Evolutionary conservation across 2,329 filamentous ascomycete genomes (phyloP).

Genomic region (Penicillium palitans): DNA sequence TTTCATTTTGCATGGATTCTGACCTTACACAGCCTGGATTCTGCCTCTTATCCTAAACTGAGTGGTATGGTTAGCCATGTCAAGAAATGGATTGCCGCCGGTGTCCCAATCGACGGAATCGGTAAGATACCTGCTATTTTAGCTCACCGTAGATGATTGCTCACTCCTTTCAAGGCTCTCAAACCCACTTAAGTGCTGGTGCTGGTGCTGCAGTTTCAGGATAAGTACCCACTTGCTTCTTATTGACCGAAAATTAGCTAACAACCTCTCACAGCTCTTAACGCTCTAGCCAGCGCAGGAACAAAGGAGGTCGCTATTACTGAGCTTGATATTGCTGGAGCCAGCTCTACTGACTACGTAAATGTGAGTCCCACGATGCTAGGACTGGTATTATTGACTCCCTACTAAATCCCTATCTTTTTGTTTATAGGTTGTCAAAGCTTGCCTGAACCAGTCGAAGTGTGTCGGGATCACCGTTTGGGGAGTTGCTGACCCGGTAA

Average conservation of each 20-base stretch:
- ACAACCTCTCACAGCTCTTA: slow-evolving; percentile 49
- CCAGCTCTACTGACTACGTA: slow-evolving; percentile 58
- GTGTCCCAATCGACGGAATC: slow-evolving; percentile 66
- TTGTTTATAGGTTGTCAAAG: slow-evolving; percentile 44
- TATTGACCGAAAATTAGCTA: slow-evolving; percentile 8
- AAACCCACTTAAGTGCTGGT: slow-evolving; percentile 48
- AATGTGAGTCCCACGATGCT: slow-evolving; percentile 37
- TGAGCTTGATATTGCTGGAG: slow-evolving; percentile 66
- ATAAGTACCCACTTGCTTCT: slow-evolving; percentile 1
- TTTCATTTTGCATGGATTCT: background rate
- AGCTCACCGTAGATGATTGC: slow-evolving; percentile 17
- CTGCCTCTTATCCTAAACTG: slow-evolving; percentile 59
- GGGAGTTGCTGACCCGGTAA: slow-evolving; percentile 46
- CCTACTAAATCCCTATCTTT: background rate
- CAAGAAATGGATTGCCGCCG: slow-evolving; percentile 62
- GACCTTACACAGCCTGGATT: slow-evolving; percentile 61
- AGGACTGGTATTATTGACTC: slow-evolving; percentile 13
- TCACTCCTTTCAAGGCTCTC: slow-evolving; percentile 47
- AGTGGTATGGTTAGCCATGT: slow-evolving; percentile 59
- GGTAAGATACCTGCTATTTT: slow-evolving; percentile 28
- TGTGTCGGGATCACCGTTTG: slow-evolving; percentile 69
- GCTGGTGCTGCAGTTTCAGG: background rate
- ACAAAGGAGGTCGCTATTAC: slow-evolving; percentile 63
- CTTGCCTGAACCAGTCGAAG: slow-evolving; percentile 58
- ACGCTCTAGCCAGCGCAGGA: slow-evolving; percentile 53